Conservation (phyloP, 306 rosid species). For the Spatholobus suberectus region DNA sequence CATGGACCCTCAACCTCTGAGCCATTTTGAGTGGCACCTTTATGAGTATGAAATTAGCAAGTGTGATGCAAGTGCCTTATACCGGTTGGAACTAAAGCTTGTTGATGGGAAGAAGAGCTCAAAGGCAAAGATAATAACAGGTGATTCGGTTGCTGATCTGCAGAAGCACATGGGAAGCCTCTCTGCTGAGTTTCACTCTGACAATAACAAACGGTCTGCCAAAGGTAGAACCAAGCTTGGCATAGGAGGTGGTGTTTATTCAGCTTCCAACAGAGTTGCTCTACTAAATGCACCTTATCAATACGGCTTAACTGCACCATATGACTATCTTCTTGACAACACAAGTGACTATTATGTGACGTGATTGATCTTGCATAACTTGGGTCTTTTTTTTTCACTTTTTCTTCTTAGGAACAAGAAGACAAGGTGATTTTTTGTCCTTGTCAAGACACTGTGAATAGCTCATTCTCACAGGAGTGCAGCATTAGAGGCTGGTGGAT, state of each 20-base stretch:
- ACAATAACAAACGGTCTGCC: conserved; percentile 67
- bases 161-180: conserved; percentile 93
- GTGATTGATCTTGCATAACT: conserved; percentile 36
- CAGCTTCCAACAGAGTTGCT: conserved; percentile 55
- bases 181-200: conserved; percentile 80
- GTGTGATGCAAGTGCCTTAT: conserved; percentile 79
- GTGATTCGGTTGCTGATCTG: conserved; percentile 80
- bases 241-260: conserved; percentile 54
- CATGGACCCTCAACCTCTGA: conserved; percentile 87
- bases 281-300: conserved; percentile 61
- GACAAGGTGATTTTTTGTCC: conserved; percentile 54
- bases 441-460: conserved; percentile 52
- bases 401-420: conserved; percentile 38
- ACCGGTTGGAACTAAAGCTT: conserved; percentile 78
- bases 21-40: conserved; percentile 86
- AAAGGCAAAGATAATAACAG: conserved; percentile 58
- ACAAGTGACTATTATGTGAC: conserved; percentile 58
- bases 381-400: background rate
- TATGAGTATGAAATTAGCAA: conserved; percentile 84
- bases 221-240: conserved; percentile 72
- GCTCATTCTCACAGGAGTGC: conserved; percentile 50
- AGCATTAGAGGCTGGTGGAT: conserved; percentile 33
- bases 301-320: conserved; percentile 56
- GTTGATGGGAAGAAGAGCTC: conserved; percentile 83
- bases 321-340: conserved; percentile 67